These are phyloP conservation scores for Urochloa ruziziensis DNA, from an alignment of 176 grass and related monocot species.

Conservation along the genomic window DNA sequence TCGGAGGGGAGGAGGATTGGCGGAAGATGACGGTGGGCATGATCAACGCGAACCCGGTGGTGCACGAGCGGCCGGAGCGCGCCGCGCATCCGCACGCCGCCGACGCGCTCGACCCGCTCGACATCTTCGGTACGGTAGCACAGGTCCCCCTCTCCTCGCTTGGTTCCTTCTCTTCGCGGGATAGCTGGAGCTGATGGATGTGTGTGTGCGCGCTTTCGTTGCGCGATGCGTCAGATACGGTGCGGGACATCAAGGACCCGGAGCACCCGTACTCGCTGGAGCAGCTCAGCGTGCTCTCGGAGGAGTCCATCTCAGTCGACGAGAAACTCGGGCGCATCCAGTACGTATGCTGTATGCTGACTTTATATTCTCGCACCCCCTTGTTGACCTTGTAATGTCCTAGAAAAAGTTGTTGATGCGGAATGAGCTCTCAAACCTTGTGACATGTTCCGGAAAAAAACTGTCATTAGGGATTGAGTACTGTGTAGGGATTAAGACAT, in stretches of 20 bases:
- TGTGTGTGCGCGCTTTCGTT: background rate
- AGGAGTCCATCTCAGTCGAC: slow-evolving; percentile 88
- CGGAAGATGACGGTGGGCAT: slow-evolving; percentile 88
- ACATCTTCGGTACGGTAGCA: slow-evolving; percentile 60
- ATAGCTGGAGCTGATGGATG: background rate
- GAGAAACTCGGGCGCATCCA: slow-evolving; percentile 94
- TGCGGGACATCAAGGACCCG: slow-evolving; percentile 99
- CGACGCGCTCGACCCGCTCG: slow-evolving; percentile 59
- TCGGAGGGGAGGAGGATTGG: background rate
- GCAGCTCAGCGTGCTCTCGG: slow-evolving; percentile 96
- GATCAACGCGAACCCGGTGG: slow-evolving; percentile 98
- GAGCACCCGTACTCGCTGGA: slow-evolving; percentile 99
- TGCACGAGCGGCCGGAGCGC: slow-evolving; percentile 76
- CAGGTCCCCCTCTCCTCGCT: background rate
- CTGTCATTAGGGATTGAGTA: background rate
- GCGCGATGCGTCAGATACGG: slow-evolving; percentile 50
- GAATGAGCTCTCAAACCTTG: background rate
- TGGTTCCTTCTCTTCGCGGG: background rate
- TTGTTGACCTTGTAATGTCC: background rate
- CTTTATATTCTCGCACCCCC: background rate
- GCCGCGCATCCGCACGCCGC: slow-evolving; percentile 50
- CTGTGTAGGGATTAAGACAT: background rate
- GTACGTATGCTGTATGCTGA: slow-evolving; percentile 43
- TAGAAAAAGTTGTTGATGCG: background rate
- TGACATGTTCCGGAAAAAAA: background rate